phyloP scores from a whole-genome alignment of 1,284 basidiomycete species.

The Agroathelia rolfsii region DNA sequence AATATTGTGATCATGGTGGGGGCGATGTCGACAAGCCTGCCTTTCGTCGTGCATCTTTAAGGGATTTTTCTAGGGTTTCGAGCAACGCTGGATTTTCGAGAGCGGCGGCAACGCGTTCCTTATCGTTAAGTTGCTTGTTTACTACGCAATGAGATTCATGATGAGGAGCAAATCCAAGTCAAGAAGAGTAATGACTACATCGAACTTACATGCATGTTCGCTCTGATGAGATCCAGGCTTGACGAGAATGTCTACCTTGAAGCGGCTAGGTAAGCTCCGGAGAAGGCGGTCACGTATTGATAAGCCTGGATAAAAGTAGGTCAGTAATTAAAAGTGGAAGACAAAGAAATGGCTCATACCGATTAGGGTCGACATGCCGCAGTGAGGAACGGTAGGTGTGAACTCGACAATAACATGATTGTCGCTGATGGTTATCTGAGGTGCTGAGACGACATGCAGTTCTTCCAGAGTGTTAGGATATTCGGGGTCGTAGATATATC shows the following conservation, averaged over 20 bases:
- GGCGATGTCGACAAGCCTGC: too few relatives aligned
- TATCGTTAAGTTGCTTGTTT: slow-evolving; percentile 98
- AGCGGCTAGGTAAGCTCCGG: slow-evolving; percentile 83
- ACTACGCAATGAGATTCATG: slow-evolving; percentile 37
- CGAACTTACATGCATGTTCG: slow-evolving; percentile 67
- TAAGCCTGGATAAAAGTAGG: slow-evolving; percentile 46
- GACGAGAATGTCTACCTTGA: slow-evolving; percentile 91
- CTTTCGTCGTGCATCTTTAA: slow-evolving; percentile 34
- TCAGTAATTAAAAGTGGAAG: slow-evolving; percentile 1
- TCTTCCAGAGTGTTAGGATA: slow-evolving; percentile 97
- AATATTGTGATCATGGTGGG: too few relatives aligned
- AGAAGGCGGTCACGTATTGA: slow-evolving; percentile 88
- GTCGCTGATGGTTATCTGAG: slow-evolving; percentile 70
- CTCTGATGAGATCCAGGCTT: slow-evolving; percentile 94
- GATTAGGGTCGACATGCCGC: slow-evolving; percentile 95
- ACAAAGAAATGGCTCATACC: slow-evolving; percentile 39
- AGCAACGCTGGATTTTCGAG: slow-evolving; percentile 86
- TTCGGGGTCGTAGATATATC: slow-evolving; percentile 93
- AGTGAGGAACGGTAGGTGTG: slow-evolving; percentile 97
- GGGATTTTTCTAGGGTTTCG: slow-evolving; percentile 83
- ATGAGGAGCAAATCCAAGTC: neutral
- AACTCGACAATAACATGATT: slow-evolving; percentile 82
- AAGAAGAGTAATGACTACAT: neutral
- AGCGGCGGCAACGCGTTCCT: slow-evolving; percentile 95
- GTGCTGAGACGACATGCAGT: slow-evolving; percentile 86